A percentile compares a stretch with the other conserved stretches of the same genome.
These are phyloP conservation scores for Saturnispora hagleri DNA, from an alignment of 805 yeast genomes.

Conservation along the genomic window DNA sequence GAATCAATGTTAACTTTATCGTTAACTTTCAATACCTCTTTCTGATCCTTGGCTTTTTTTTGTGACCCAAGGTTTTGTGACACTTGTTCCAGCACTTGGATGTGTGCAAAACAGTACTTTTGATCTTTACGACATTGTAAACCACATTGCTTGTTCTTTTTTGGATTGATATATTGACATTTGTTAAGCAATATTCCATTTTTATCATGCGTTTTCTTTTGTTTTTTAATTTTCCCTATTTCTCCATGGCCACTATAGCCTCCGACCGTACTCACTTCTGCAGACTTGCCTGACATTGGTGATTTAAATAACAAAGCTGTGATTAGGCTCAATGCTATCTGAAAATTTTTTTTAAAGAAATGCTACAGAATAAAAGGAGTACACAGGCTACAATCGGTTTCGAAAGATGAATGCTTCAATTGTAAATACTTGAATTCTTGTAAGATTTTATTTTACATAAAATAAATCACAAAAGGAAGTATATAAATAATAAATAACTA, in stretches of 20 bases:
- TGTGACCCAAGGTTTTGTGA: background rate
- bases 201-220: constrained; percentile 3
- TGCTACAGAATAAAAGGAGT: background rate
- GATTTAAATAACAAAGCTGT: background rate
- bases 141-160: constrained; percentile 50
- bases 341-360: background rate
- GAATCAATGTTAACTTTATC: background rate
- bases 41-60: constrained; percentile 1
- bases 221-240: background rate
- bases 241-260: background rate
- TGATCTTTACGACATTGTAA: constrained; percentile 45
- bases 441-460: background rate
- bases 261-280: background rate
- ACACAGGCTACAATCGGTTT: no score
- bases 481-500: background rate
- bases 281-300: background rate
- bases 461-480: background rate
- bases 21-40: background rate
- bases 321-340: background rate
- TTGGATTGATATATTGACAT: constrained; percentile 41
- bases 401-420: background rate
- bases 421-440: background rate
- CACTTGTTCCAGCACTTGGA: constrained; percentile 6
- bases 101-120: constrained; percentile 57
- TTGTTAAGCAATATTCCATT: constrained; percentile 13